Evolutionary conservation across 2,329 filamentous ascomycete species (phyloP), one percentile per base, ranked within the genome.

Genomic region (Diaporthe eres): DNA sequence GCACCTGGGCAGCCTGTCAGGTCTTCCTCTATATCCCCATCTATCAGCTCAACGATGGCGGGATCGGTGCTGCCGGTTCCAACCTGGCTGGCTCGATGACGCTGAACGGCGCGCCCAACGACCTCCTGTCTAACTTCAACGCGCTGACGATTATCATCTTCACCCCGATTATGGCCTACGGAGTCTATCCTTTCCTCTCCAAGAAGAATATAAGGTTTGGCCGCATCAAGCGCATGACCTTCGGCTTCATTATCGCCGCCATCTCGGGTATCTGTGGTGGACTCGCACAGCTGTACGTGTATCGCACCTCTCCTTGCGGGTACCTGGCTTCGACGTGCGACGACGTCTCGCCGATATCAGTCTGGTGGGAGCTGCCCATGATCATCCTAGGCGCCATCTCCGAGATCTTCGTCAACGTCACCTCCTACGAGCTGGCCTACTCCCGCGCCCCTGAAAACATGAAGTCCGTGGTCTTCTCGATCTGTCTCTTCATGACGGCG

Each of bases 391-490:
- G 89, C 49, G 89, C 87, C 28, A 82, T 89, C 34, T 87, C 87
- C 1, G 89, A 92, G 80, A 88, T 91, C 79, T 89, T 92, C 77
- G 87, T 89, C 47, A 91, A 90, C 63, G 90, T 93, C 65, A 93
- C 92, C 1, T 87, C 89, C 61, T 88, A 93, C 63, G 92, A 94
- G 81, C 91, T 94, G 77, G 92, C 91, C 6, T 94, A 91, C 83
- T 91, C 91, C 79, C 92, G 93, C 80, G 91, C 92, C 0, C 92
- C 92, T 1, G 88, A 88, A 71, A 89, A 90, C 80, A 93, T 94
- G 91, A 88, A 90, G 80, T 88, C 88, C 5, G 88, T 90, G 22
- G 88, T 92, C 42, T 86, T 89, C 80, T 87, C 90, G 0, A 84
- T 92, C 75, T 89, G 87, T 78, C 83, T 92, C 10, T 86, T 92